Conservation (phyloP, 108 stramenopile genomes). For the Licmophora abbreviata region DNA sequence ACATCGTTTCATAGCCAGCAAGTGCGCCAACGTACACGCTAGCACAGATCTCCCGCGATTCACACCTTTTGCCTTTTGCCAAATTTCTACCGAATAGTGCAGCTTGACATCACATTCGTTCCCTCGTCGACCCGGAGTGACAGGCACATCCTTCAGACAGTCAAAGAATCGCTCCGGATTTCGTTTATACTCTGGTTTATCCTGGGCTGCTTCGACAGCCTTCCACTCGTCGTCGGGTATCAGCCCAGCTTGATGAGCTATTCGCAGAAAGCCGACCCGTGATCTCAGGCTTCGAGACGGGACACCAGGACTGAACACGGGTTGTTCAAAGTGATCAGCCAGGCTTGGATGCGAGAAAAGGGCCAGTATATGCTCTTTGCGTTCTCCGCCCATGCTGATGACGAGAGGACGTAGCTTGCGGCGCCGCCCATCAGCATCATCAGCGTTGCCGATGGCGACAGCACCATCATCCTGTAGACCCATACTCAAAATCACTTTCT, state of each 20-base stretch:
- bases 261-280: constrained; percentile 36
- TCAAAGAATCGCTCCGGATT: constrained; percentile 16
- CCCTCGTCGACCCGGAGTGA: constrained; percentile 43
- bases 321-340: constrained; percentile 49
- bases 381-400: constrained; percentile 54
- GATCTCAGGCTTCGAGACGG: constrained; percentile 53
- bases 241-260: constrained; percentile 56
- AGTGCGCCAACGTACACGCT: constrained; percentile 75
- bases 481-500: too few species aligned
- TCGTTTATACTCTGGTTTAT: constrained; percentile 17
- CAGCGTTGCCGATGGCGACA: too few species aligned
- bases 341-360: constrained; percentile 62
- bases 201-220: constrained; percentile 18
- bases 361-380: constrained; percentile 34
- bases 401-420: constrained; percentile 68
- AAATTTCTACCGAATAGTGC: constrained; percentile 72
- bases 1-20: constrained; percentile 68
- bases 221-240: constrained; percentile 60
- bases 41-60: constrained; percentile 74
- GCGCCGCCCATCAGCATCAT: too few species aligned
- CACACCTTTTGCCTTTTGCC: constrained; percentile 72
- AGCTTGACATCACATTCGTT: constrained; percentile 37
- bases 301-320: constrained; percentile 65
- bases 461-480: too few species aligned
- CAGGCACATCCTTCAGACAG: constrained; percentile 25